A percentile compares a stretch with the other conserved stretches of the same genome.
phyloP scores from a whole-genome alignment of 305 asterid species.

The Fraxinus angustifolia region DNA sequence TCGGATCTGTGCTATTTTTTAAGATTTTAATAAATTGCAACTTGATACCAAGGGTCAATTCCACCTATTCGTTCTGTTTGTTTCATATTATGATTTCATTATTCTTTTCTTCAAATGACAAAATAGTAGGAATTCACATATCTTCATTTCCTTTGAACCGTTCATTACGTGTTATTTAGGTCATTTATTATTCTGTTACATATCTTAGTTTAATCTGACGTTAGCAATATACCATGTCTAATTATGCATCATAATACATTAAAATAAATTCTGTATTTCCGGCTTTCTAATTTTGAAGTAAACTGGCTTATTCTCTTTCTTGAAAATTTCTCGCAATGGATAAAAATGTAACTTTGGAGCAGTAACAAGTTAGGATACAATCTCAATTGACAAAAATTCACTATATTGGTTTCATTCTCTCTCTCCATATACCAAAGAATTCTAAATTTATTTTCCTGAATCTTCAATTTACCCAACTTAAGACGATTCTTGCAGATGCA shows the following conservation, averaged over 20 bases:
- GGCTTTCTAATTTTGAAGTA: neutral
- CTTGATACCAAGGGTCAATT: neutral
- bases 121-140: neutral
- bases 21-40: conserved; percentile 12
- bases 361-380: neutral
- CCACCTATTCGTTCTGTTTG: neutral
- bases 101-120: neutral
- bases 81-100: neutral
- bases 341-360: neutral
- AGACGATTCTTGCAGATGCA: neutral
- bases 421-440: neutral
- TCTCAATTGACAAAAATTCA: neutral
- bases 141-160: neutral
- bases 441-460: neutral
- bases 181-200: neutral
- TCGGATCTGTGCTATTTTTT: neutral
- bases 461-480: neutral
- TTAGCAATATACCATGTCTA: neutral
- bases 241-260: neutral
- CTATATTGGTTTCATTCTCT: neutral
- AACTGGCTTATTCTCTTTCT: neutral
- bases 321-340: neutral
- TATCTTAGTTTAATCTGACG: neutral
- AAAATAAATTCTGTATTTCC: neutral
- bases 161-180: neutral